Conservation (phyloP, 805 yeast genomes). For the Nakazawaea wickerhamii region DNA sequence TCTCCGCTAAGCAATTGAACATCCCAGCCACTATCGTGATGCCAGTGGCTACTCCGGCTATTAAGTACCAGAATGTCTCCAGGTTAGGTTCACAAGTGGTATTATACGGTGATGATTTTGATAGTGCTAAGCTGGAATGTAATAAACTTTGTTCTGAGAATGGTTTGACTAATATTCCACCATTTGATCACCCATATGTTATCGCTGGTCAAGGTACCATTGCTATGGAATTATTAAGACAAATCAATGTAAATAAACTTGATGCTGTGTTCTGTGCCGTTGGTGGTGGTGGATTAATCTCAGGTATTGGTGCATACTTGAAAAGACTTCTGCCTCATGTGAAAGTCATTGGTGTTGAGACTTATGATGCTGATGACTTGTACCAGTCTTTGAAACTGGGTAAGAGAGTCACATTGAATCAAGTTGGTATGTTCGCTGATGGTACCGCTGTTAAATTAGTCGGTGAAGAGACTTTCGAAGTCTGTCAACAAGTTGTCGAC, state of each 20-base stretch:
- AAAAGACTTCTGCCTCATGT: conserved; percentile 98
- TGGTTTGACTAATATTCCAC: conserved; percentile 89
- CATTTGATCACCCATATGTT: conserved; percentile 95
- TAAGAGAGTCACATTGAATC: conserved; percentile 48
- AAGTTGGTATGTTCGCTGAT: conserved; percentile 97
- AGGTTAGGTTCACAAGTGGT: conserved; percentile 94
- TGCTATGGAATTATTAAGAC: conserved; percentile 89
- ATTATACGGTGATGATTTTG: conserved; percentile 89
- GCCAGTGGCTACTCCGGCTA: conserved; percentile 97
- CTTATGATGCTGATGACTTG: conserved; percentile 93
- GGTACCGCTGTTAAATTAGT: conserved; percentile 92
- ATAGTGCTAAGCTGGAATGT: conserved; percentile 91
- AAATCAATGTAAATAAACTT: conserved; percentile 68
- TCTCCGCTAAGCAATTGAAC: conserved; percentile 73
- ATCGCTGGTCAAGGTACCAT: conserved; percentile 99
- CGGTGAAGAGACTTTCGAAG: conserved; percentile 89
- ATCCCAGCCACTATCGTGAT: conserved; percentile 96
- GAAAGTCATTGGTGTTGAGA: conserved; percentile 92
- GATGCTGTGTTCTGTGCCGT: conserved; percentile 88
- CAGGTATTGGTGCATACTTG: conserved; percentile 87
- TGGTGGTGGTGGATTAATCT: conserved; percentile 96
- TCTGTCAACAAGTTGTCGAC: conserved; percentile 73
- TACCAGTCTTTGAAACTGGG: conserved; percentile 58
- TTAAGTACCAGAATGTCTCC: conserved; percentile 86
- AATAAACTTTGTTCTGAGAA: conserved; percentile 59